phyloP scores from a whole-genome alignment of 2,329 filamentous ascomycete species.

The Daldinia sp. region DNA sequence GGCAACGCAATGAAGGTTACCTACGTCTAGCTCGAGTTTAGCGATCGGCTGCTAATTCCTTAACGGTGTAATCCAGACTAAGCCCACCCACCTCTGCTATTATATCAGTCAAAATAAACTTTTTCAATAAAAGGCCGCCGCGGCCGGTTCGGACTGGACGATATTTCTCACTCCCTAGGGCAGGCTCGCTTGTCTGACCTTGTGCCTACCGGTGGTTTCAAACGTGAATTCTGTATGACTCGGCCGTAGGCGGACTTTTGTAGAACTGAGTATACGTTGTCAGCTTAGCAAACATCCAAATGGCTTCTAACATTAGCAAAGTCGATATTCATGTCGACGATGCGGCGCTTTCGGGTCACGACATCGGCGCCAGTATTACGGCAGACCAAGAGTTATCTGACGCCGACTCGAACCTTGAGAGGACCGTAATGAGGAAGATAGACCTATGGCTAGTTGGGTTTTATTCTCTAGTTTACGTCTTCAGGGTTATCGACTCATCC shows the following conservation, averaged over 20 bases:
- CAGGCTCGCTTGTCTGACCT: constrained; percentile 1
- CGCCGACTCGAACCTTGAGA: constrained; percentile 46
- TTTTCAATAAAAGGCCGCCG: no score
- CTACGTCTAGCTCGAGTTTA: not conserved
- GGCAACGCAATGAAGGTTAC: not conserved
- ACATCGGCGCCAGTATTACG: constrained; percentile 2
- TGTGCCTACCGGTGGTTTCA: not conserved
- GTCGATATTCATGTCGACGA: constrained; percentile 30
- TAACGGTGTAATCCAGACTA: not conserved
- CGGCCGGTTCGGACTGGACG: not conserved
- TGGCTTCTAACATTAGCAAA: constrained; percentile 21
- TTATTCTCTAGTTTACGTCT: constrained; percentile 56
- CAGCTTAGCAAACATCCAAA: not conserved
- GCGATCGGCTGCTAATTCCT: not conserved
- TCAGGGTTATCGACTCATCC: constrained; percentile 55
- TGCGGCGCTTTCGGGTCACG: constrained; percentile 5
- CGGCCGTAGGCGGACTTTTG: not conserved
- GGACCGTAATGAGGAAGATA: constrained; percentile 51
- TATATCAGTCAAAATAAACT: no score
- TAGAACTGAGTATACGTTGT: not conserved
- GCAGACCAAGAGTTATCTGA: constrained; percentile 11
- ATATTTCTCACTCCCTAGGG: constrained; percentile 1
- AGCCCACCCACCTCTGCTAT: not conserved
- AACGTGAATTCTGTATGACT: not conserved
- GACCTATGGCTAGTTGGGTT: constrained; percentile 53